Percentiles rank a stretch among this genome's conserved stretches.
phyloP scores from a whole-genome alignment of 2,329 filamentous ascomycete species.

The Cladosporium sp. region DNA sequence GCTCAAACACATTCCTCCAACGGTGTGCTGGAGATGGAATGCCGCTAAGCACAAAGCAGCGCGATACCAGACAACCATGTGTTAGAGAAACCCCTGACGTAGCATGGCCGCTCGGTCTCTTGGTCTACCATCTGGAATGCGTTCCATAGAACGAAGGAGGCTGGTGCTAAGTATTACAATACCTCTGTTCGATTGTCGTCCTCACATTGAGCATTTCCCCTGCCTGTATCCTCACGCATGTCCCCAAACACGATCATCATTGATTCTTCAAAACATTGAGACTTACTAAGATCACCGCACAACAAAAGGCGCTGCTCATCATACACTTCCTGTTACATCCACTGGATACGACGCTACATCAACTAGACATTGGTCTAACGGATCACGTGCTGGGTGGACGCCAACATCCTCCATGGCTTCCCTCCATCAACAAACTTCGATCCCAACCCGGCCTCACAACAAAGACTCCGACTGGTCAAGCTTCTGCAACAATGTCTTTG shows the following conservation, averaged over 20 bases:
- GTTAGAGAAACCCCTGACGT: slow-evolving; percentile 6
- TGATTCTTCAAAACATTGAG: not conserved
- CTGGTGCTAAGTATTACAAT: slow-evolving; percentile 19
- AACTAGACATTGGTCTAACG: not conserved
- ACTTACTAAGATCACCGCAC: not conserved
- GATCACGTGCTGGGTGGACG: not conserved
- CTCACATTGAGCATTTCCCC: not conserved
- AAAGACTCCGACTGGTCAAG: slow-evolving; percentile 58
- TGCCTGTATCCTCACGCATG: not conserved
- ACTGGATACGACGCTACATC: not conserved
- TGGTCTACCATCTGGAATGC: slow-evolving; percentile 20
- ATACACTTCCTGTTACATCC: not conserved
- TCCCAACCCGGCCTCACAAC: slow-evolving; percentile 47
- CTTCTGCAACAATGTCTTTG: slow-evolving; percentile 62
- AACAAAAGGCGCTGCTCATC: not conserved
- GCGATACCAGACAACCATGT: slow-evolving; percentile 7
- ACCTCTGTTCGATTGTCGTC: slow-evolving; percentile 13
- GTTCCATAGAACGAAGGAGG: slow-evolving; percentile 2
- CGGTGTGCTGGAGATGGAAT: slow-evolving; percentile 12
- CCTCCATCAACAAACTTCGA: slow-evolving; percentile 8
- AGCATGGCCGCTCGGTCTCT: slow-evolving; percentile 11
- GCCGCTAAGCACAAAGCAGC: slow-evolving; percentile 11
- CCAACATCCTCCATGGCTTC: slow-evolving; percentile 12
- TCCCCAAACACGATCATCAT: not conserved
- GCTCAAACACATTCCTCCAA: not conserved